Evolutionary conservation across 495 filamentous ascomycete species (phyloP).

Genomic region (Penicillium turbatum): DNA sequence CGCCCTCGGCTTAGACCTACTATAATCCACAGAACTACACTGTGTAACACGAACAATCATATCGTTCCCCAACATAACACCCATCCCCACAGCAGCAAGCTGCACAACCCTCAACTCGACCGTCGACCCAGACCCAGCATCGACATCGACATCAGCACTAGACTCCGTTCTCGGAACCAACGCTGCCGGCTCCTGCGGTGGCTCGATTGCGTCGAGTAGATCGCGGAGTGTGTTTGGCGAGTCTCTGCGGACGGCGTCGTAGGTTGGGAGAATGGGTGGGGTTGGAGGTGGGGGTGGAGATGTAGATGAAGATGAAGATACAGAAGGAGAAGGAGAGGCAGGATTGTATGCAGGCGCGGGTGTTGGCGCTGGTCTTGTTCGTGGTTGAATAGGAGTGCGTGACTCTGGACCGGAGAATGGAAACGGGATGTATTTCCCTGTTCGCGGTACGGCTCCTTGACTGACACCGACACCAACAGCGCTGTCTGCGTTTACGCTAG

Average conservation of each 20-base stretch:
- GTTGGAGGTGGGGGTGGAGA: too few relatives aligned
- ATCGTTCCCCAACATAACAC: conserved; percentile 22
- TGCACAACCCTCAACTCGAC: conserved; percentile 20
- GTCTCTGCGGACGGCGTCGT: conserved; percentile 14
- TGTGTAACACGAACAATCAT: conserved; percentile 20
- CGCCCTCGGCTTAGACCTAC: conserved; percentile 3
- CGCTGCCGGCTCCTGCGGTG: conserved; percentile 21
- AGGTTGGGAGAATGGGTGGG: conserved; percentile 2
- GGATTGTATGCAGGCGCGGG: background rate
- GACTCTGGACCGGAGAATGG: background rate
- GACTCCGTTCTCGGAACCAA: background rate
- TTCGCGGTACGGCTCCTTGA: too few relatives aligned
- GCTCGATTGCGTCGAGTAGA: conserved; percentile 24
- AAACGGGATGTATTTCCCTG: background rate
- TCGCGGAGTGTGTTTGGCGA: conserved; percentile 18
- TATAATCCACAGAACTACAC: conserved; percentile 15
- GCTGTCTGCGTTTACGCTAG: background rate
- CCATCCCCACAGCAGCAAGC: conserved; percentile 8
- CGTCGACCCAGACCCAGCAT: conserved; percentile 7
- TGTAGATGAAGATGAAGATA: too few relatives aligned
- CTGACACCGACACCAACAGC: too few relatives aligned
- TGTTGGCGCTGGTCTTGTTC: background rate
- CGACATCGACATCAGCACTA: background rate
- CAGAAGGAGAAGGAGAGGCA: background rate
- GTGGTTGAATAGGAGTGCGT: too few relatives aligned